Evolutionary conservation across 2,329 filamentous ascomycete genomes (phyloP).

Genomic region (Talaromyces sp.): DNA sequence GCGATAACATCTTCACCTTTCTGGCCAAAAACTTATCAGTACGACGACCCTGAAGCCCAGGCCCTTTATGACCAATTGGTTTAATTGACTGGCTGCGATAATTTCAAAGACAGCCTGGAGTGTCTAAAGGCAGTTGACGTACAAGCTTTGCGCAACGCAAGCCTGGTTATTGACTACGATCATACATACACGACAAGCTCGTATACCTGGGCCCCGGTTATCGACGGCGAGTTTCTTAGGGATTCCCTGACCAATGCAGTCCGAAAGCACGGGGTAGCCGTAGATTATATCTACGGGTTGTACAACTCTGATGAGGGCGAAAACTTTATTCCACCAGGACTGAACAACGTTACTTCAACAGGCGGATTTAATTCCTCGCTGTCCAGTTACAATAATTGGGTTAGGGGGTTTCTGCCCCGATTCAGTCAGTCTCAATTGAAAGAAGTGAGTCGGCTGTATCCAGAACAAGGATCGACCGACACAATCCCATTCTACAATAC

Average conservation of each 20-base stretch:
- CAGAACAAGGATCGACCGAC: constrained; percentile 42
- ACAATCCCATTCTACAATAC: constrained; percentile 44
- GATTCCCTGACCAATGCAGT: constrained; percentile 43
- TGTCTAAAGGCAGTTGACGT: constrained; percentile 53
- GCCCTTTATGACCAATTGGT: constrained; percentile 45
- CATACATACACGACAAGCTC: constrained; percentile 51
- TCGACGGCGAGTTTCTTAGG: constrained; percentile 50
- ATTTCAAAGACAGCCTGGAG: constrained; percentile 38
- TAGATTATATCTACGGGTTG: constrained; percentile 46
- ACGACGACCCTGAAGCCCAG: constrained; percentile 48
- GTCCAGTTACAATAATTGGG: constrained; percentile 48
- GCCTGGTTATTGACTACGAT: constrained; percentile 42
- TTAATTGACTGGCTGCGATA: constrained; percentile 43
- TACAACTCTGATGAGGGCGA: constrained; percentile 61
- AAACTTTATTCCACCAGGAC: constrained; percentile 52
- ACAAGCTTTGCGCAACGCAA: constrained; percentile 49
- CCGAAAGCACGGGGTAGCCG: constrained; percentile 34
- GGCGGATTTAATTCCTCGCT: constrained; percentile 46
- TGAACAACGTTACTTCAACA: constrained; percentile 29
- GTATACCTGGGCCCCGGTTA: constrained; percentile 57
- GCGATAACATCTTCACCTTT: constrained; percentile 51
- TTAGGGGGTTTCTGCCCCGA: constrained; percentile 48
- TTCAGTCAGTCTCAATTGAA: constrained; percentile 37
- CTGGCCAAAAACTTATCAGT: constrained; percentile 54
- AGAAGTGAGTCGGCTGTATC: constrained; percentile 43